Base-by-base conservation (phyloP, 1,284 basidiomycete genomes). In the Polyporus tsugae region DNA sequence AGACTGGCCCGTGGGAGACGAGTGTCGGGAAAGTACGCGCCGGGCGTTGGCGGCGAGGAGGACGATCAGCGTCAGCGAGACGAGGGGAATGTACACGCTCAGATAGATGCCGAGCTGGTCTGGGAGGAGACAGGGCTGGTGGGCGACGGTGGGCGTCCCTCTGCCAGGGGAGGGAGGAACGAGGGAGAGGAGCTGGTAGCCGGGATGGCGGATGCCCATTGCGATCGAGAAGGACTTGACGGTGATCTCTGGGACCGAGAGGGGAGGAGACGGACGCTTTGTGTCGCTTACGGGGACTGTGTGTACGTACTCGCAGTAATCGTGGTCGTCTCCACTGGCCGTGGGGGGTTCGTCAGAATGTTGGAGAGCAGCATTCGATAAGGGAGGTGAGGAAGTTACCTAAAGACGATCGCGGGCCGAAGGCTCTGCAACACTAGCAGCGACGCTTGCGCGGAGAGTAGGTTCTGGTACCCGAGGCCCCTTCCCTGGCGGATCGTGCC, bases 391-490 rank as follows among this genome's bases (percentile, higher is more conserved):
- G 17, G 44, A 49, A 22, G 15, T 68, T 72, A 86, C 85, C 84
- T 87, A 75, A 88, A 87, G 25, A 90, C 81, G 17, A 87, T 70
- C 4, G 76, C 75, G 6, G 89, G 90, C 41, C 82, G 78, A 29
- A 89, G 75, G 25, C 75, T 80, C 25, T 86, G 80, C 46, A 91
- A 75, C n/a, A 91, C 72, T 75, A 87, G 87, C 36, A 80, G 73
- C 10, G 85, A 84, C 11, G 85, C 85, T 63, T 85, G 82, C 33
- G 82, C 78, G 11, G 84, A 84, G 38, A 91, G 81, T 57, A 88
- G 80, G 70, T 90, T 91, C 75, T 91, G 79, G 75, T 91, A 92
- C n/a, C 89, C 89, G n/a, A 81, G 77, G 15, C 89, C 89, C 7
- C 80, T 80, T 2, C 87, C 89, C 70, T 85, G 82, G 4, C 80